Conservation (phyloP, 2,329 filamentous ascomycete species). For the Fusarium proliferatum region DNA sequence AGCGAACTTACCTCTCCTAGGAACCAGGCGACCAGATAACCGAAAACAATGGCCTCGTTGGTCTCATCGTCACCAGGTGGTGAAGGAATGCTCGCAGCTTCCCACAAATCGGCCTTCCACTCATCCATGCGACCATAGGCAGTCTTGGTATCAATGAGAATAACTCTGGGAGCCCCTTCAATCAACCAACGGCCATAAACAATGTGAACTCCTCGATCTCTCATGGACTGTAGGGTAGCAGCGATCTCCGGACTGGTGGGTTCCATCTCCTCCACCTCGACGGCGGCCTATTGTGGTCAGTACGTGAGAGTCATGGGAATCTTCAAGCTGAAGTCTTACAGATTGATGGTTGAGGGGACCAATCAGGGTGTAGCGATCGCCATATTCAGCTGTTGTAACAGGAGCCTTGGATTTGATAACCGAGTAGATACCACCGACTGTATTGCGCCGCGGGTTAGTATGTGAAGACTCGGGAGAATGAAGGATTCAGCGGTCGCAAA, state of each 20-base stretch:
- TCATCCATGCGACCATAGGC: slow-evolving; percentile 92
- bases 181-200: slow-evolving; percentile 98
- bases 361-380: slow-evolving; percentile 94
- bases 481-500: slow-evolving; percentile 15
- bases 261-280: slow-evolving; percentile 94
- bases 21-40: slow-evolving; percentile 98
- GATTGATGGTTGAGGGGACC: slow-evolving; percentile 93
- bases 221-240: slow-evolving; percentile 91
- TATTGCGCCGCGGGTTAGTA: slow-evolving; percentile 22
- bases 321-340: slow-evolving; percentile 61
- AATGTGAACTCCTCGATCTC: slow-evolving; percentile 87
- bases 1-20: slow-evolving; percentile 81
- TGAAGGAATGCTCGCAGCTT: slow-evolving; percentile 90
- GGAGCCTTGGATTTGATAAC: slow-evolving; percentile 99
- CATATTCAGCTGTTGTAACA: slow-evolving; percentile 98
- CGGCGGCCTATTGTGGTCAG: slow-evolving; percentile 75
- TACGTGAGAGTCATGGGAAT: background rate
- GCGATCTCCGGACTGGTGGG: slow-evolving; percentile 83
- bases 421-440: slow-evolving; percentile 98
- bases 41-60: slow-evolving; percentile 97
- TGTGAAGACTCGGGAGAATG: slow-evolving; percentile 13
- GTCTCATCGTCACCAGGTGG: slow-evolving; percentile 93
- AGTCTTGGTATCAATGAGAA: slow-evolving; percentile 94
- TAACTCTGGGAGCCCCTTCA: slow-evolving; percentile 91
- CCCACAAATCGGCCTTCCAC: slow-evolving; percentile 98